phyloP scores from a whole-genome alignment of 1,139 yeast genomes.

The Saccharomyces hybrid region DNA sequence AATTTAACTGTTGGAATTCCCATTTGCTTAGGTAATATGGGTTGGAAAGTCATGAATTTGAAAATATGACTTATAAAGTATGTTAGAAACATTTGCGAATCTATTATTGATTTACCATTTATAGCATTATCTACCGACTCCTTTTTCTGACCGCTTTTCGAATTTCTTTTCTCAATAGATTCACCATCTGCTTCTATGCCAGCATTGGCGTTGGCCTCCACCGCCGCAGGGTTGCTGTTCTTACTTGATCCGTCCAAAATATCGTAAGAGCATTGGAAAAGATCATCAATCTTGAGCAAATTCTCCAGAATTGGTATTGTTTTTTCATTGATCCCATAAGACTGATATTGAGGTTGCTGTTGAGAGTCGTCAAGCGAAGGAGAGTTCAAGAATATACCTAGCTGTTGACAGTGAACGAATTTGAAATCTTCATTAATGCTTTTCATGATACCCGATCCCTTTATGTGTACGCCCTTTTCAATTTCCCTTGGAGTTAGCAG shows the following conservation, averaged over 20 bases:
- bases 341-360: slow-evolving; percentile 8
- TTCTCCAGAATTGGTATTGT: slow-evolving; percentile 7
- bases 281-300: slow-evolving; percentile 9
- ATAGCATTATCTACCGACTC: background rate
- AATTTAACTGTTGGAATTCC: slow-evolving; percentile 23
- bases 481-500: slow-evolving; percentile 27
- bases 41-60: slow-evolving; percentile 38
- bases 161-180: background rate
- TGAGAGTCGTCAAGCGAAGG: background rate
- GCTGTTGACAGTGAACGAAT: slow-evolving; percentile 28
- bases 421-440: slow-evolving; percentile 27
- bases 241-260: background rate
- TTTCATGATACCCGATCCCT: slow-evolving; percentile 31
- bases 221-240: background rate
- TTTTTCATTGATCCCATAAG: slow-evolving; percentile 2
- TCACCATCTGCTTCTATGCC: background rate
- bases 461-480: slow-evolving; percentile 28
- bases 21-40: slow-evolving; percentile 31
- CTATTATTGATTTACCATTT: background rate
- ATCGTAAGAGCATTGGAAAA: slow-evolving; percentile 1
- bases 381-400: slow-evolving; percentile 6
- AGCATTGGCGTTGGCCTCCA: background rate
- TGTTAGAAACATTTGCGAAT: slow-evolving; percentile 33
- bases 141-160: background rate
- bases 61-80: slow-evolving; percentile 36